phyloP scores from a whole-genome alignment of 208 protist species.

The Phytomonas sp. region DNA sequence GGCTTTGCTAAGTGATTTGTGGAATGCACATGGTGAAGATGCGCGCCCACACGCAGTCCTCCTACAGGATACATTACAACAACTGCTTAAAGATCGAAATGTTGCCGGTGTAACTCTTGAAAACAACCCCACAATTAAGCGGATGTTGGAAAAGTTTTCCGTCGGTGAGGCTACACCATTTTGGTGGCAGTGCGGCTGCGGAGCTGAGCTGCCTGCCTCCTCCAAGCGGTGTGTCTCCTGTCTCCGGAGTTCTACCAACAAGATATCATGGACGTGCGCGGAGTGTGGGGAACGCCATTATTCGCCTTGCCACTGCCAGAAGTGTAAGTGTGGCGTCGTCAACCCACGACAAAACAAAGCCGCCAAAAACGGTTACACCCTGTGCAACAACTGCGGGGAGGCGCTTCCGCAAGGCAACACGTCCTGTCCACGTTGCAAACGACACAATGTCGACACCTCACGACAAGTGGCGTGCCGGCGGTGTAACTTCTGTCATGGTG shows the following conservation, averaged over 20 bases:
- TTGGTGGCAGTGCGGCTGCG: conserved; percentile 78
- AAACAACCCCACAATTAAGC: conserved; percentile 40
- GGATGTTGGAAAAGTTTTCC: conserved; percentile 37
- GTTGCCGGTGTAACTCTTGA: conserved; percentile 39
- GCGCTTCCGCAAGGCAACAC: conserved; percentile 11
- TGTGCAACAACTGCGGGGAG: conserved; percentile 36
- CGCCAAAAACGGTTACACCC: conserved; percentile 1
- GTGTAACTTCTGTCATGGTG: conserved; percentile 27
- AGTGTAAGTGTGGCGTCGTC: conserved; percentile 13
- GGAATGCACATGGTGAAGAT: conserved; percentile 24
- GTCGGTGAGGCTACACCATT: conserved; percentile 31
- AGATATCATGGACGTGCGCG: conserved; percentile 46
- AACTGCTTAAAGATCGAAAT: conserved; percentile 17
- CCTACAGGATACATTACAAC: conserved; percentile 20
- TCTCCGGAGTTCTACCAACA: conserved; percentile 19
- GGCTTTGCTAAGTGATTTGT: conserved; percentile 34
- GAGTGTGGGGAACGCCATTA: conserved; percentile 18
- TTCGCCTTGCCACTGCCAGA: conserved; percentile 10
- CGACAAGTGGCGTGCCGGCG: conserved; percentile 17
- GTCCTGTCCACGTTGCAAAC: conserved; percentile 23
- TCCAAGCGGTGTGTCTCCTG: conserved; percentile 60
- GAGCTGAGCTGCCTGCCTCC: conserved; percentile 32
- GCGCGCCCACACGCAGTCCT: conserved; percentile 14
- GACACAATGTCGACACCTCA: conserved; percentile 6
- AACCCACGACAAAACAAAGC: conserved; percentile 23